Conservation (phyloP, 1,284 basidiomycete species). For the Pholiota adiposa region DNA sequence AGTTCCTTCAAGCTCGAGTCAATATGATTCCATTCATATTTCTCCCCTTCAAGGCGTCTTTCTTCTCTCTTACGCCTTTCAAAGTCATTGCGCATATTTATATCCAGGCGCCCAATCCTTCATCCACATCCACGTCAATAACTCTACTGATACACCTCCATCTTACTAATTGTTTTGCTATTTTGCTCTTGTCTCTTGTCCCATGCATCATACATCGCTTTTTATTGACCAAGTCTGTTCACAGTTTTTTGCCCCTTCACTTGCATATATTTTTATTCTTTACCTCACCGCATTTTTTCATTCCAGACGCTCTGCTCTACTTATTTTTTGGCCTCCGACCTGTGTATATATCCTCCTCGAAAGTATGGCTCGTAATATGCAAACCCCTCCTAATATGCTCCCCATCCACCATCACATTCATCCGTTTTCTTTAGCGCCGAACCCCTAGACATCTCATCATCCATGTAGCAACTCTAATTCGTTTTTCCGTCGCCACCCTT, state of each 20-base stretch:
- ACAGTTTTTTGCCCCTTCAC: constrained; percentile 26
- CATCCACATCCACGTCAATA: constrained; percentile 24
- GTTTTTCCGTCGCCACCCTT: neutral
- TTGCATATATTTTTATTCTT: constrained; percentile 32
- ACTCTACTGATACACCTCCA: constrained; percentile 20
- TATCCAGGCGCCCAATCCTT: constrained; percentile 5
- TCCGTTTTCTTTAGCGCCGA: constrained; percentile 8
- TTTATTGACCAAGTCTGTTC: constrained; percentile 30
- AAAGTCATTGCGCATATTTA: constrained; percentile 3
- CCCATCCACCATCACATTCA: constrained; percentile 2
- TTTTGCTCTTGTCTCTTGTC: constrained; percentile 25
- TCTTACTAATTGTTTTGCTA: constrained; percentile 26
- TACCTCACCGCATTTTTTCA: constrained; percentile 18
- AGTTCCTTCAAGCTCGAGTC: constrained; percentile 75
- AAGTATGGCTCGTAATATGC: constrained; percentile 14
- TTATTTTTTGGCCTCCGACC: neutral
- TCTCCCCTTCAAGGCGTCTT: constrained; percentile 9
- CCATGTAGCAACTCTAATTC: constrained; percentile 11
- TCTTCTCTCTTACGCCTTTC: constrained; percentile 11
- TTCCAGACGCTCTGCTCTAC: neutral
- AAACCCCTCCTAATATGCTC: constrained; percentile 11
- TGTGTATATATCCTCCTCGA: constrained; percentile 14
- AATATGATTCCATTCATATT: constrained; percentile 32
- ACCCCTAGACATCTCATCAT: constrained; percentile 6
- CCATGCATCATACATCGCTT: constrained; percentile 24